Conservation (phyloP, 2,329 filamentous ascomycete species). For the Clarireedia hainanense region DNA sequence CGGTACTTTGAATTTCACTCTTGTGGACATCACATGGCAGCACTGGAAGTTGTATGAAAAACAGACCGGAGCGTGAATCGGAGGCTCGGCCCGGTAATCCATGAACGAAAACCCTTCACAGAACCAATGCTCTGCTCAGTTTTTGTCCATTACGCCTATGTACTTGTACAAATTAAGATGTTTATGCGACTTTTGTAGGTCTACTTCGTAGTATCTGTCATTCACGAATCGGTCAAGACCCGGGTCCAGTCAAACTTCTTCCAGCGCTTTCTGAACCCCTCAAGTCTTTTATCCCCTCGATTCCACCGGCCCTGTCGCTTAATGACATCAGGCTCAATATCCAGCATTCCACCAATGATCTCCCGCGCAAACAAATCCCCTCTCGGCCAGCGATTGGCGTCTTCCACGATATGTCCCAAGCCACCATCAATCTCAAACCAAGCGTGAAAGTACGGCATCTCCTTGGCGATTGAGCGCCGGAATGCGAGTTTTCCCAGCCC, state of each 20-base stretch:
- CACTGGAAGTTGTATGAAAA: not conserved
- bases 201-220: not conserved
- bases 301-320: constrained; percentile 88
- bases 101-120: not conserved
- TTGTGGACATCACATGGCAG: not conserved
- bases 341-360: constrained; percentile 86
- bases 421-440: constrained; percentile 94
- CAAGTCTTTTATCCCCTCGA: constrained; percentile 52
- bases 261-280: constrained; percentile 79
- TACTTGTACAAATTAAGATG: not conserved
- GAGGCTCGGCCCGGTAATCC: not conserved
- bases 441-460: constrained; percentile 97
- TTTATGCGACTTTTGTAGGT: not conserved
- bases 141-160: not conserved
- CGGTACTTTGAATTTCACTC: not conserved
- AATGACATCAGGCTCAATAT: constrained; percentile 70
- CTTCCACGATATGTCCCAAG: constrained; percentile 86
- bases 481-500: constrained; percentile 78
- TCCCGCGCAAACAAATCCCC: constrained; percentile 92
- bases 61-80: not conserved
- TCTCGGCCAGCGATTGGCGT: constrained; percentile 74
- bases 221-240: constrained; percentile 36
- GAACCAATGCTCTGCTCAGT: not conserved
- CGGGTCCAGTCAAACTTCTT: constrained; percentile 64
- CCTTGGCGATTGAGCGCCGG: constrained; percentile 73